Conservation (phyloP, 768 basidiomycete species). For the Lactifluus subvellereus region DNA sequence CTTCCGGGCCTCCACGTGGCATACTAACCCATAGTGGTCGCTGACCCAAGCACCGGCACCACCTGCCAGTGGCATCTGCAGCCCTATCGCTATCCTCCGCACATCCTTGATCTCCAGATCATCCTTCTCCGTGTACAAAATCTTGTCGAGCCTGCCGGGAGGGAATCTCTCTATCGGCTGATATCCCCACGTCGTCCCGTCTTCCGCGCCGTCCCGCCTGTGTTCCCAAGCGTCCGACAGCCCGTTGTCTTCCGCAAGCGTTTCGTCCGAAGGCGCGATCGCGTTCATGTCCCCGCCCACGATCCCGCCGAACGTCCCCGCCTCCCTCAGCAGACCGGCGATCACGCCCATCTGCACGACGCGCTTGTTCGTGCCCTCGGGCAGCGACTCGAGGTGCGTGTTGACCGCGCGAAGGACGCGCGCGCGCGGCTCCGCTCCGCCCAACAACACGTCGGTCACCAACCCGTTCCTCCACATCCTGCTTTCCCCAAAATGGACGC, state of each 20-base stretch:
- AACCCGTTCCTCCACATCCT: conserved; percentile 50
- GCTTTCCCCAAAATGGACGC: conserved; percentile 49
- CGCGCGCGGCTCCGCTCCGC: conserved; percentile 30
- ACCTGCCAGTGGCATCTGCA: conserved; percentile 33
- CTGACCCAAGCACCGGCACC: conserved; percentile 45
- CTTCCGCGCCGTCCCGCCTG: conserved; percentile 38
- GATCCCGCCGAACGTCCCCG: conserved; percentile 48
- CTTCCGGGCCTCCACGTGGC: conserved; percentile 32
- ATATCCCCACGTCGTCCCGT: conserved; percentile 64
- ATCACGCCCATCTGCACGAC: conserved; percentile 50
- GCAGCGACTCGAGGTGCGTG: conserved; percentile 68
- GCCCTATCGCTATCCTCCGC: conserved; percentile 49
- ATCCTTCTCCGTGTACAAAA: conserved; percentile 49
- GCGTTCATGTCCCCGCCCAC: conserved; percentile 73
- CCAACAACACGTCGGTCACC: conserved; percentile 45
- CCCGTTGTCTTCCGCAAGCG: conserved; percentile 40
- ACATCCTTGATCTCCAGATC: conserved; percentile 51
- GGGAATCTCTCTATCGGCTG: conserved; percentile 48
- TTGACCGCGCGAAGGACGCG: conserved; percentile 56
- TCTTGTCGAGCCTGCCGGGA: conserved; percentile 56
- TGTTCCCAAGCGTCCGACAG: conserved; percentile 55
- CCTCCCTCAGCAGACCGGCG: conserved; percentile 44
- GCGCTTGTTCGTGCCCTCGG: conserved; percentile 34
- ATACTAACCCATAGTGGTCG: conserved; percentile 60
- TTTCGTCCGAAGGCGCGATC: conserved; percentile 42